phyloP scores from a whole-genome alignment of 2,329 filamentous ascomycete genomes.

The Hypoxylon sp. region DNA sequence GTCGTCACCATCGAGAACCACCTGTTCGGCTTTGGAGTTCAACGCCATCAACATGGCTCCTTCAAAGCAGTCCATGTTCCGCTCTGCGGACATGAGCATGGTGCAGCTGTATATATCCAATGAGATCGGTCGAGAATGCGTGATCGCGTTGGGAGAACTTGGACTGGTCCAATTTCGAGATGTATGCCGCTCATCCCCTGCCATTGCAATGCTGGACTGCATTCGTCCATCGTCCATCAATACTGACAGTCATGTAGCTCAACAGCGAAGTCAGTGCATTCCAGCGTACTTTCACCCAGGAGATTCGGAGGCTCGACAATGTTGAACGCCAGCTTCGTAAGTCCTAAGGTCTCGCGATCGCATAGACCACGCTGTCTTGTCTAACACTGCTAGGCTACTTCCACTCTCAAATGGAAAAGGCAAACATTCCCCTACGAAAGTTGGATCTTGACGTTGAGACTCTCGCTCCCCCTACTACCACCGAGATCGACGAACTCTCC shows the following conservation, averaged over 20 bases:
- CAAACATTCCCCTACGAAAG: constrained; percentile 85
- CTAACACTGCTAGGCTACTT: constrained; percentile 80
- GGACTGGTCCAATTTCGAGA: constrained; percentile 97
- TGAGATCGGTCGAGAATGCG: constrained; percentile 97
- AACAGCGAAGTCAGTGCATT: constrained; percentile 95
- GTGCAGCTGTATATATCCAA: constrained; percentile 99
- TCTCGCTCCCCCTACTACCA: constrained; percentile 87
- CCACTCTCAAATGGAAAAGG: constrained; percentile 94
- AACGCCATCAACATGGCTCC: constrained; percentile 68
- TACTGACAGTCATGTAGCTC: constrained; percentile 68
- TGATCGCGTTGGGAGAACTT: constrained; percentile 95
- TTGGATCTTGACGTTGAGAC: constrained; percentile 91
- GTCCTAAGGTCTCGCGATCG: constrained; percentile 54
- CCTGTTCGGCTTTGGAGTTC: constrained; percentile 43
- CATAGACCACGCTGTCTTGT: constrained; percentile 33
- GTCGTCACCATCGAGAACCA: constrained; percentile 41
- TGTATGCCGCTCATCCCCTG: constrained; percentile 69
- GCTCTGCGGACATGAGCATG: constrained; percentile 99
- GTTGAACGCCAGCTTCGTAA: constrained; percentile 96
- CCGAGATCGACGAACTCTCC: constrained; percentile 95
- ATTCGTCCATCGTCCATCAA: constrained; percentile 22
- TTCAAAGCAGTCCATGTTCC: constrained; percentile 93
- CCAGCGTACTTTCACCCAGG: constrained; percentile 96
- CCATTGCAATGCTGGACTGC: constrained; percentile 30
- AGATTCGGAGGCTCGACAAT: constrained; percentile 97